These are phyloP conservation scores for Phytophthora idaei DNA, from an alignment of 352 stramenopile genomes.

Conservation along the genomic window DNA sequence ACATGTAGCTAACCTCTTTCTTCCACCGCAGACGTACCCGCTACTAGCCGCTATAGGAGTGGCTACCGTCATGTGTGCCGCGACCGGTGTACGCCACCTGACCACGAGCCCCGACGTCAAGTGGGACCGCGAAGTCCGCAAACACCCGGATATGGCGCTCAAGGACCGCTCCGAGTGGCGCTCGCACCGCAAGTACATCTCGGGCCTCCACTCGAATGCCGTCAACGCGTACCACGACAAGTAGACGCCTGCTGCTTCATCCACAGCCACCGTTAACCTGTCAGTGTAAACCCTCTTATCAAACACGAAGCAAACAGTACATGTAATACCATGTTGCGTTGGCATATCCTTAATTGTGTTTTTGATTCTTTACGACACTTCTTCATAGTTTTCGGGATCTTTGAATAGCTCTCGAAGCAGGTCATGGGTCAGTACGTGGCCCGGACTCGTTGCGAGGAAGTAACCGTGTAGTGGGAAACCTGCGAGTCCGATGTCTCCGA, in stretches of 20 bases:
- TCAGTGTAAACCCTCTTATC: neutral
- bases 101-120: conserved; percentile 65
- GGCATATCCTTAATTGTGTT: neutral
- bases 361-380: conserved; percentile 21
- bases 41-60: conserved; percentile 46
- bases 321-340: conserved; percentile 9
- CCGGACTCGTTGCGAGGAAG: conserved; percentile 71
- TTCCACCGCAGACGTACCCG: conserved; percentile 50
- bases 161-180: conserved; percentile 52
- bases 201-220: conserved; percentile 45
- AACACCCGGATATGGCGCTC: conserved; percentile 52
- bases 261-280: neutral
- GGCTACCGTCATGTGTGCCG: conserved; percentile 47
- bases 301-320: conserved; percentile 4
- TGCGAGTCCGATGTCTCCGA: conserved; percentile 65
- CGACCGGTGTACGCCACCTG: conserved; percentile 52
- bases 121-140: conserved; percentile 64
- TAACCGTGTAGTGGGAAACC: conserved; percentile 65
- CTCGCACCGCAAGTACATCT: conserved; percentile 56
- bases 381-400: conserved; percentile 51
- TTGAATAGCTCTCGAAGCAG: conserved; percentile 57
- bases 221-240: conserved; percentile 50
- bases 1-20: neutral
- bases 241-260: conserved; percentile 2
- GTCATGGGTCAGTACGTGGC: conserved; percentile 66